A percentile compares a stretch with the other conserved stretches of the same genome.
These are phyloP conservation scores for Cryptosporidium tyzzeri DNA, from an alignment of 169 alveolate genomes.

Conservation along the genomic window DNA sequence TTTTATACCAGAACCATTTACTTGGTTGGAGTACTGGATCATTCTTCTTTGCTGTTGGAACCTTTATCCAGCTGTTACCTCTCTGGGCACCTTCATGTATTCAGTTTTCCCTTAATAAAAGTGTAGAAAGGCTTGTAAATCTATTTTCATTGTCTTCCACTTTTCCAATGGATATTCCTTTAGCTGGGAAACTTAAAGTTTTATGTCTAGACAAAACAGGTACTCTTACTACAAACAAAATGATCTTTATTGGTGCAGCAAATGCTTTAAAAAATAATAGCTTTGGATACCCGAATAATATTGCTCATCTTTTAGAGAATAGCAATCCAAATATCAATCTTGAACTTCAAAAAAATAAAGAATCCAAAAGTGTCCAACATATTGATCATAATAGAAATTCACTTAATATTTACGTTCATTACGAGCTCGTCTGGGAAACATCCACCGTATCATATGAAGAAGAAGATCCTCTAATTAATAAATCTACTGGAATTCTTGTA, in stretches of 20 bases:
- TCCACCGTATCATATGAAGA: slow-evolving; percentile 66
- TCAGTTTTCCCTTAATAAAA: slow-evolving; percentile 46
- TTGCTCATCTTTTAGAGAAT: not conserved
- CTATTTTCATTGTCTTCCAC: not conserved
- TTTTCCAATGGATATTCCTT: slow-evolving; percentile 51
- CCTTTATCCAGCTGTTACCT: slow-evolving; percentile 58
- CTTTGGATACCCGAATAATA: not conserved
- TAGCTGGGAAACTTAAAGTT: slow-evolving; percentile 70
- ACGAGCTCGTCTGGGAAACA: slow-evolving; percentile 42
- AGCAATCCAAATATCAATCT: not conserved
- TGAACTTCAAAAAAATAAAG: not conserved
- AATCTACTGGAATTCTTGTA: not conserved
- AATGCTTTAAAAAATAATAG: not conserved
- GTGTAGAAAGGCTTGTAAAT: slow-evolving; percentile 37
- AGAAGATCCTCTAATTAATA: slow-evolving; percentile 59
- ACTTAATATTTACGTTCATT: slow-evolving; percentile 14
- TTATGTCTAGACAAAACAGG: slow-evolving; percentile 70
- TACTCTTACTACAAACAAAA: slow-evolving; percentile 53
- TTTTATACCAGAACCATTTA: slow-evolving; percentile 37
- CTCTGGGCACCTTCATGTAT: slow-evolving; percentile 72
- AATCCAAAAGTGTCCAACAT: not conserved
- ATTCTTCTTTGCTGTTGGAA: slow-evolving; percentile 75
- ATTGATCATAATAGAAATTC: slow-evolving; percentile 13
- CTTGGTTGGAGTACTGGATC: slow-evolving; percentile 75
- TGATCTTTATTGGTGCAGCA: slow-evolving; percentile 42